Conservation (phyloP, 495 filamentous ascomycete species). For the Amphirosellinia nigrospora region DNA sequence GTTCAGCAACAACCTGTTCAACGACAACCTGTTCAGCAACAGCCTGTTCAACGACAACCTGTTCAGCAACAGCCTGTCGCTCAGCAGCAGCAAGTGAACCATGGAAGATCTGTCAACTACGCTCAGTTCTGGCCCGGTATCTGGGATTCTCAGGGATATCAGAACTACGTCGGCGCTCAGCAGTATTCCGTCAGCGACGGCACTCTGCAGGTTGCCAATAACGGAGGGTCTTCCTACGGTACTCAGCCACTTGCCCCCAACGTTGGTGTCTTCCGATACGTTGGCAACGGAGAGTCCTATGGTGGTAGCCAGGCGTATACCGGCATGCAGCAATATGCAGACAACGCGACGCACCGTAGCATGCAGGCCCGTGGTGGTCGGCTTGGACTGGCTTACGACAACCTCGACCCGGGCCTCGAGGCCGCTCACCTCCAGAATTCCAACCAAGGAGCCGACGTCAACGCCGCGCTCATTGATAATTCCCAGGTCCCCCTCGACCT, state of each 20-base stretch:
- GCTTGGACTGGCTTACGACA: too few species aligned
- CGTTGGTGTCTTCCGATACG: neutral
- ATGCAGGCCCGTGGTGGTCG: too few species aligned
- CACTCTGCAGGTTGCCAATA: too few species aligned
- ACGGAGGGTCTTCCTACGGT: too few species aligned
- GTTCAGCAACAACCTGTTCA: neutral
- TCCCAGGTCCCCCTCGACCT: neutral
- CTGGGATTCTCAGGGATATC: too few species aligned
- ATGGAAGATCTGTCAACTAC: neutral
- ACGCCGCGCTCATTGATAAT: neutral
- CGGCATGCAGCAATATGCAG: too few species aligned
- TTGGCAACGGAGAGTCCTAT: neutral
- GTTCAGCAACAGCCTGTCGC: neutral
- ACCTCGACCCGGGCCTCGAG: neutral
- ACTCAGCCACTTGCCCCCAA: neutral
- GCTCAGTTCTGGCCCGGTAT: too few species aligned
- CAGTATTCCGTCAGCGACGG: neutral
- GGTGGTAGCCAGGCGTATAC: neutral
- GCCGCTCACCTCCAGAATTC: neutral
- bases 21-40: neutral
- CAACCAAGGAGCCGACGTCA: neutral
- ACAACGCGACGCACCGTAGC: neutral
- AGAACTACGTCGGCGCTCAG: neutral
- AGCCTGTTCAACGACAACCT: neutral
- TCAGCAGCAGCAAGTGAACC: neutral